Percentiles rank a stretch among this genome's conserved stretches.
Conservation (phyloP, 2,329 filamentous ascomycete species). For the Pyrenophora teres region DNA sequence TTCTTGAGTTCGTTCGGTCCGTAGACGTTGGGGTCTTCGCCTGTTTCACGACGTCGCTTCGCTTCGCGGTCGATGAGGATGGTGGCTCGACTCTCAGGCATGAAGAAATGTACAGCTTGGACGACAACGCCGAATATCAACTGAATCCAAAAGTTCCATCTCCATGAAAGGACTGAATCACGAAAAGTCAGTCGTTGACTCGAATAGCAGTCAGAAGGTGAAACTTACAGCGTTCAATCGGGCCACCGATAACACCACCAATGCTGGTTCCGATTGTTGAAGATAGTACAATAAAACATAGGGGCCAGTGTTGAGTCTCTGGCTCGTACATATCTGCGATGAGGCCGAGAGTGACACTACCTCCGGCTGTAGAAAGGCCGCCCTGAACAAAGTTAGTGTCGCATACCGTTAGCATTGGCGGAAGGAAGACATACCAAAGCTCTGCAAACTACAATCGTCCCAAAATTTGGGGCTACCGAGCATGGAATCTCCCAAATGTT, state of each 20-base stretch:
- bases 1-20: constrained; percentile 70
- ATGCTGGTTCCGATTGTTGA: constrained; percentile 71
- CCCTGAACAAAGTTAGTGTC: constrained; percentile 50
- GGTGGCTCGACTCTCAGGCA: constrained; percentile 75
- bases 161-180: constrained; percentile 59
- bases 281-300: constrained; percentile 59
- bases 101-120: constrained; percentile 67
- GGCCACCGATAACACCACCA: constrained; percentile 69
- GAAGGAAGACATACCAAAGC: constrained; percentile 61
- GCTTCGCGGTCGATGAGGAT: constrained; percentile 78
- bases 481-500: constrained; percentile 72
- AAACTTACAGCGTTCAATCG: constrained; percentile 50
- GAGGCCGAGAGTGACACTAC: constrained; percentile 66
- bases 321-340: constrained; percentile 65
- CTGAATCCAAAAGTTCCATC: constrained; percentile 81
- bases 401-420: constrained; percentile 55
- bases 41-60: constrained; percentile 69
- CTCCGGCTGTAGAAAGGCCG: constrained; percentile 59
- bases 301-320: constrained; percentile 62
- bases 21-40: constrained; percentile 63
- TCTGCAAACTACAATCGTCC: constrained; percentile 65
- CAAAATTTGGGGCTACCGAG: constrained; percentile 66
- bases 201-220: constrained; percentile 58
- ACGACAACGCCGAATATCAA: constrained; percentile 75
- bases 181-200: constrained; percentile 52